These are phyloP conservation scores for Xerocomus spinulosus DNA, from an alignment of 768 basidiomycete genomes.

Conservation along the genomic window DNA sequence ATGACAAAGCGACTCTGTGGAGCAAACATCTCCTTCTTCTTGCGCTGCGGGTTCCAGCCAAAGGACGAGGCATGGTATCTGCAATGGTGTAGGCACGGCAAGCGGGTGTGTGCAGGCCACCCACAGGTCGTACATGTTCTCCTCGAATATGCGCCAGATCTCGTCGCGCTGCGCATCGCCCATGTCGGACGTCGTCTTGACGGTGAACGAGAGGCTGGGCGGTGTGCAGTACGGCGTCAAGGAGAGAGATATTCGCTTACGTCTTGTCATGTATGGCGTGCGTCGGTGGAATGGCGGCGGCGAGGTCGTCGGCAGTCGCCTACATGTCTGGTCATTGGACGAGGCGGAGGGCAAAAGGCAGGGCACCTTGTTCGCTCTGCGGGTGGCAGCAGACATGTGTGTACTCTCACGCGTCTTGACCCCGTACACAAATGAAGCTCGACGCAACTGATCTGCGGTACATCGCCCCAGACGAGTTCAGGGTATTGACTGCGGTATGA, in stretches of 20 bases:
- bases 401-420: neutral
- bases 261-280: constrained; percentile 7
- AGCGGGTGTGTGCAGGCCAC: constrained; percentile 1
- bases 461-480: constrained; percentile 86
- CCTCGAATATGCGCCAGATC: constrained; percentile 51
- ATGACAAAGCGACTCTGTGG: constrained; percentile 57
- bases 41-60: constrained; percentile 58
- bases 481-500: constrained; percentile 88
- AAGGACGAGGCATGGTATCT: constrained; percentile 58
- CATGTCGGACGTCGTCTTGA: constrained; percentile 32
- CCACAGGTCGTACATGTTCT: constrained; percentile 53
- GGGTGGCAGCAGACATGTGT: constrained; percentile 18
- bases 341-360: neutral
- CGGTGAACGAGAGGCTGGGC: constrained; percentile 22
- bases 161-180: constrained; percentile 32
- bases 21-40: constrained; percentile 59
- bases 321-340: constrained; percentile 2
- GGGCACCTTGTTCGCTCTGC: constrained; percentile 35
- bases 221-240: neutral
- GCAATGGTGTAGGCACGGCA: neutral
- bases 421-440: constrained; percentile 95
- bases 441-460: constrained; percentile 95
- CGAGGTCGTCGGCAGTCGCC: constrained; percentile 23
- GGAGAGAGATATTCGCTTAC: constrained; percentile 12
- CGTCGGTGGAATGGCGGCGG: constrained; percentile 11